Evolutionary conservation across 768 basidiomycete genomes (phyloP).

Genomic region (Boletus speciosus): DNA sequence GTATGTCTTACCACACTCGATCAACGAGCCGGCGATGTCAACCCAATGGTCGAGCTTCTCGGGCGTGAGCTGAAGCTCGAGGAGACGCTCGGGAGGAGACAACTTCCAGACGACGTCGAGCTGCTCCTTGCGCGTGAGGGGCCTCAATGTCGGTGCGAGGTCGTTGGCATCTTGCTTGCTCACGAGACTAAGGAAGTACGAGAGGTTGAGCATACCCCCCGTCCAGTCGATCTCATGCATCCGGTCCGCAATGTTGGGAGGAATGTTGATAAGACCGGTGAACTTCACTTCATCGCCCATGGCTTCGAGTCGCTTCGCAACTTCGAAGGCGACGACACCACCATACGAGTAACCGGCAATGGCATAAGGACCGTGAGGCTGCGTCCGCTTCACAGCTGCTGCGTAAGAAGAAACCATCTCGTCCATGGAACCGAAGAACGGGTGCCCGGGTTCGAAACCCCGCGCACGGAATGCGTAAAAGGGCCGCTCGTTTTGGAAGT

Average conservation of each 20-base stretch:
- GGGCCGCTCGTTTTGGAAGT: slow-evolving; percentile 39
- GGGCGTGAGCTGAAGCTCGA: slow-evolving; percentile 27
- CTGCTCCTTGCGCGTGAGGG: slow-evolving; percentile 22
- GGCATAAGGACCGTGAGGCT: slow-evolving; percentile 39
- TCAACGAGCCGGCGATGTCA: slow-evolving; percentile 28
- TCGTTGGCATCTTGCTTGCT: slow-evolving; percentile 24
- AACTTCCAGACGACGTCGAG: slow-evolving; percentile 26
- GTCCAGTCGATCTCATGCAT: slow-evolving; percentile 43
- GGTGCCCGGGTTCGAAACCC: slow-evolving; percentile 40
- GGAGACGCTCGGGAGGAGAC: slow-evolving; percentile 26
- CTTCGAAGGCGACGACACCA: slow-evolving; percentile 43
- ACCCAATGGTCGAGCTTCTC: slow-evolving; percentile 29
- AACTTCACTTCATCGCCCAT: slow-evolving; percentile 39
- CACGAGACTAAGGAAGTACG: slow-evolving; percentile 39
- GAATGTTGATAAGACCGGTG: slow-evolving; percentile 41
- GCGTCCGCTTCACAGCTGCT: slow-evolving; percentile 31
- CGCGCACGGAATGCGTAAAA: slow-evolving; percentile 45
- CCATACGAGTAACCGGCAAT: slow-evolving; percentile 46
- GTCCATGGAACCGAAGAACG: slow-evolving; percentile 33
- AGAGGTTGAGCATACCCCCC: slow-evolving; percentile 39
- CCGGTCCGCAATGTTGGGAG: slow-evolving; percentile 39
- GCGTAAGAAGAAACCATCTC: slow-evolving; percentile 41
- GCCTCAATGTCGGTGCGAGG: slow-evolving; percentile 19
- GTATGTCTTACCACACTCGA: slow-evolving; percentile 31
- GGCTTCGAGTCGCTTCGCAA: slow-evolving; percentile 37